These are phyloP conservation scores for Neostapfia colusana DNA, from an alignment of 176 grass and related monocot species.

Conservation along the genomic window DNA sequence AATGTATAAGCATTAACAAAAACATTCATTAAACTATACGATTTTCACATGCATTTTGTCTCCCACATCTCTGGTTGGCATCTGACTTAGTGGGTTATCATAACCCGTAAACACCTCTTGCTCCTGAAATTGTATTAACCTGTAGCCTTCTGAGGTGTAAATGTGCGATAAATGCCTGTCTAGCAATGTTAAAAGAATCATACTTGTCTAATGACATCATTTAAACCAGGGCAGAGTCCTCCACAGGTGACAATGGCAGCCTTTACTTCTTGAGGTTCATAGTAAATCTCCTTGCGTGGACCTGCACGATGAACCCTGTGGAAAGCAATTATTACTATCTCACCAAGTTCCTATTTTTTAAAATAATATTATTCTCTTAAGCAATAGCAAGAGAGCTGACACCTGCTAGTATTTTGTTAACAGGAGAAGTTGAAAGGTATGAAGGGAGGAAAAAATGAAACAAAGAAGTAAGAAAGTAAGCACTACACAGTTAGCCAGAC, in stretches of 20 bases:
- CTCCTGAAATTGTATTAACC: neutral
- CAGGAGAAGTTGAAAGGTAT: neutral
- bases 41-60: neutral
- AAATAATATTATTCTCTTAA: constrained; percentile 7
- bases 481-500: neutral
- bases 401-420: neutral
- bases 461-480: neutral
- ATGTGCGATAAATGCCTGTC: constrained; percentile 2
- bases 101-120: constrained; percentile 9
- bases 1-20: constrained; percentile 11
- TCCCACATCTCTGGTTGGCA: neutral
- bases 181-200: constrained; percentile 18
- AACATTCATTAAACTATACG: neutral
- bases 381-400: neutral
- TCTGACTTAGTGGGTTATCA: constrained; percentile 6
- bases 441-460: neutral
- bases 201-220: constrained; percentile 98
- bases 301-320: constrained; percentile 90
- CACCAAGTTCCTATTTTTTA: constrained; percentile 1
- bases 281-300: constrained; percentile 93
- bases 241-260: constrained; percentile 96
- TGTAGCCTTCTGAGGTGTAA: constrained; percentile 2
- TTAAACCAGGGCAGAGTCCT: constrained; percentile 92
- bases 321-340: constrained; percentile 35
- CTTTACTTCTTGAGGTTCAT: constrained; percentile 89